Percentiles rank a stretch among this genome's conserved stretches.
phyloP scores from a whole-genome alignment of 2,329 filamentous ascomycete genomes.

The Fusarium paranaense region DNA sequence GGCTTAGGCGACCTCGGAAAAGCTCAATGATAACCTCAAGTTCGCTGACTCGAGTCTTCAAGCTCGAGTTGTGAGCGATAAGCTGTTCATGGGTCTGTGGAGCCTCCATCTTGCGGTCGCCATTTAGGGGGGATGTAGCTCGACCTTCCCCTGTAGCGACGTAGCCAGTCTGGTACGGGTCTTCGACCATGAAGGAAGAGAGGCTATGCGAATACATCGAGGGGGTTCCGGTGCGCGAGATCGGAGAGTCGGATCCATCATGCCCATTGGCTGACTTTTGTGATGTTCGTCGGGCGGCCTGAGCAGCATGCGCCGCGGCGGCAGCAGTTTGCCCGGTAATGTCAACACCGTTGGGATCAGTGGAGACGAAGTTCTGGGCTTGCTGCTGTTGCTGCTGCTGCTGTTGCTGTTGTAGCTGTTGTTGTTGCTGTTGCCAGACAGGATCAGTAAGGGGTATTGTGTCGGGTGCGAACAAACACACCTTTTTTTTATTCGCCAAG shows the following conservation, averaged over 20 bases:
- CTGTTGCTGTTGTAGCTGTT: slow-evolving; percentile 34
- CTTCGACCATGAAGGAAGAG: slow-evolving; percentile 82
- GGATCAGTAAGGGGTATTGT: slow-evolving; percentile 15
- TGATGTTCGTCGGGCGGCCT: slow-evolving; percentile 68
- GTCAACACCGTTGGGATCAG: slow-evolving; percentile 70
- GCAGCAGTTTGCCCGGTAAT: slow-evolving; percentile 59
- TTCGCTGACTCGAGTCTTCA: slow-evolving; percentile 96
- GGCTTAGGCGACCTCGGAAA: slow-evolving; percentile 80
- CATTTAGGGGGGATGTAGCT: slow-evolving; percentile 62
- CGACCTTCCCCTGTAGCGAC: slow-evolving; percentile 64
- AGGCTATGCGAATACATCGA: slow-evolving; percentile 80
- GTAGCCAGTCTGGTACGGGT: slow-evolving; percentile 72
- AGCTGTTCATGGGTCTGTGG: slow-evolving; percentile 85
- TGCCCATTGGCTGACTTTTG: slow-evolving; percentile 79
- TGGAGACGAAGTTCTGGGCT: slow-evolving; percentile 53
- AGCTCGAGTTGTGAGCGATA: slow-evolving; percentile 80
- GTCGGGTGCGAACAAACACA: slow-evolving; percentile 52
- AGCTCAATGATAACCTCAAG: slow-evolving; percentile 94
- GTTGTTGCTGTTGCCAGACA: slow-evolving; percentile 21
- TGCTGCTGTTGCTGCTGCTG: slow-evolving; percentile 53
- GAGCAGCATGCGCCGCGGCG: slow-evolving; percentile 66
- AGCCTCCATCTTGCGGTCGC: slow-evolving; percentile 74
- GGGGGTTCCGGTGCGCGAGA: slow-evolving; percentile 84
- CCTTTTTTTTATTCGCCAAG: slow-evolving; percentile 86
- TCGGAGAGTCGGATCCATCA: slow-evolving; percentile 81